Evolutionary conservation across 768 basidiomycete genomes (phyloP), one percentile per base, ranked within the genome.

Genomic region (Aureoboletus auriporus): DNA sequence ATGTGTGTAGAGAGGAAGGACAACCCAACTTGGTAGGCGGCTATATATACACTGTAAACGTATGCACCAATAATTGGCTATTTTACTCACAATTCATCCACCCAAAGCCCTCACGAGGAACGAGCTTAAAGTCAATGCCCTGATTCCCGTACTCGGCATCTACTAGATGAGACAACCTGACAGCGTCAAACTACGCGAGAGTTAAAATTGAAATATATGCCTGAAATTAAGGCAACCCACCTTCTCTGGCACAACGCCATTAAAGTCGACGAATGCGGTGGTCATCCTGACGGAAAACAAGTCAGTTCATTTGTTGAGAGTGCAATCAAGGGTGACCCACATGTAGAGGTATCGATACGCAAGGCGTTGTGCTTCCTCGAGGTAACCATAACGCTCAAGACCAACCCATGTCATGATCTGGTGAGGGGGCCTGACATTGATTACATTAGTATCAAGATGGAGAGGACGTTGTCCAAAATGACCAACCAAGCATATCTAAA

Each of bases 361-460:
- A 42, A 98, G 71, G 40, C 96, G 79, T 55, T 95, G 92, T 1
- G 93, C 90, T 54, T 96, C 93, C 53, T 95, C 90, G 4, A 89
- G 73, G 66, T 93, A 96, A 2, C 95, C 95, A 62, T 99, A 99
- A 45, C 95, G 84, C 58, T 96, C 93, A 20, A 98, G 75, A 36
- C 93, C 95, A 44, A 97, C 93, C 95, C 95, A 99, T 2, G 87
- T 74, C 89, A 98, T 97, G 63, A 98, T 96, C 68, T 98, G 95
- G 67, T 97, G 93, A 42, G 93, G 90, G n/a, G 90, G 90, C 90
- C 84, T 84, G 51, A 28, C 44, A 47, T 20, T n/a, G 13, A 49
- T 41, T 26, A 17, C 8, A 17, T 63, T 35, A 68, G 42, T 12
- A 39, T 16, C 4, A 28, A 57, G 20, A 2, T 41, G 46, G 31